Evolutionary conservation across 257 asterid genomes (phyloP).

Genomic region (Ilex asprella): DNA sequence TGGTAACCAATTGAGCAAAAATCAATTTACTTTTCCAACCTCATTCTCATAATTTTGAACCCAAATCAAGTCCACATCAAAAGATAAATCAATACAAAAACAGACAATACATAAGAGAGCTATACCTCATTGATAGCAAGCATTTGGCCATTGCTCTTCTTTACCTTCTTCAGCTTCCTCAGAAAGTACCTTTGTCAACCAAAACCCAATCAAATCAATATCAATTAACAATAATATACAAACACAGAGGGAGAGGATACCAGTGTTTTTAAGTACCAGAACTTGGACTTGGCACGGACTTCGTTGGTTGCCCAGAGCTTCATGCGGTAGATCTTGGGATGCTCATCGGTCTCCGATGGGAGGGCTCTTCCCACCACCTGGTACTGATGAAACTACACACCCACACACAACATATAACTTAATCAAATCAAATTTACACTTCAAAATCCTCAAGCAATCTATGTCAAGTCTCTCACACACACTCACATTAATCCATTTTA

Average conservation of each 20-base stretch:
- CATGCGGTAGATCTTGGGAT: slow-evolving; percentile 87
- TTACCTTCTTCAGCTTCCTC: slow-evolving; percentile 90
- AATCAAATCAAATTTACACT: no score
- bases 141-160: slow-evolving; percentile 82
- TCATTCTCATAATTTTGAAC: not conserved
- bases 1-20: not conserved
- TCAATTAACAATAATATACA: not conserved
- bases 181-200: slow-evolving; percentile 52
- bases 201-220: not conserved
- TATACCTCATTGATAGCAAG: slow-evolving; percentile 86
- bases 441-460: no score
- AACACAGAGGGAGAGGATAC: no score
- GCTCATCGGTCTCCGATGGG: slow-evolving; percentile 76
- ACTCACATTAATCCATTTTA: no score
- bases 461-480: no score
- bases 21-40: not conserved
- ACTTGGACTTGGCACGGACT: slow-evolving; percentile 89
- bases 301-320: slow-evolving; percentile 95
- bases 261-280: slow-evolving; percentile 33
- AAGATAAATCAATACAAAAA: not conserved
- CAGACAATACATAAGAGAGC: not conserved
- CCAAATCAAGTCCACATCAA: not conserved
- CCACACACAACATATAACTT: slow-evolving; percentile 1
- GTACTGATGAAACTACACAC: slow-evolving; percentile 71
- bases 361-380: slow-evolving; percentile 94